phyloP scores from a whole-genome alignment of 2,329 filamentous ascomycete species.

The Lachnellula arida region DNA sequence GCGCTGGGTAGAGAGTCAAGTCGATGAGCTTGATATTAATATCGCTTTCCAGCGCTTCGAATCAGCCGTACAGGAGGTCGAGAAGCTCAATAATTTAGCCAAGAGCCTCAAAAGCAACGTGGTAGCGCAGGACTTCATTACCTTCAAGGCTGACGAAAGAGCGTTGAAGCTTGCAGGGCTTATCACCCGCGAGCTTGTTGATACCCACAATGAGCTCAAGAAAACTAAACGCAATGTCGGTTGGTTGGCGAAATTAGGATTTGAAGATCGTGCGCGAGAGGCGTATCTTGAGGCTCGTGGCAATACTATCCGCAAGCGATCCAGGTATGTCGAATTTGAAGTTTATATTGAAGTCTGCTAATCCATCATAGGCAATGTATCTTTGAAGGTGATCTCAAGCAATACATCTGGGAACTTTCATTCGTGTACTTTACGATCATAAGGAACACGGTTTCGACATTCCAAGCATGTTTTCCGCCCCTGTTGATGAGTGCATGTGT shows the following conservation, averaged over 20 bases:
- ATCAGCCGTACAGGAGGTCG: slow-evolving; percentile 74
- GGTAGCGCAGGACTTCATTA: slow-evolving; percentile 88
- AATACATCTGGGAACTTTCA: slow-evolving; percentile 92
- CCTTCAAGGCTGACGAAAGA: slow-evolving; percentile 83
- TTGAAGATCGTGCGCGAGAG: slow-evolving; percentile 83
- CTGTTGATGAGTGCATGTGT: slow-evolving; percentile 91
- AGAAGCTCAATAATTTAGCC: slow-evolving; percentile 76
- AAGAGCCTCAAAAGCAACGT: slow-evolving; percentile 78
- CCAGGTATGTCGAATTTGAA: slow-evolving; percentile 55
- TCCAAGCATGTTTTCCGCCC: slow-evolving; percentile 80
- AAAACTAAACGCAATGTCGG: slow-evolving; percentile 76
- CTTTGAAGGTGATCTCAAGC: slow-evolving; percentile 87
- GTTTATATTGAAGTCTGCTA: not conserved
- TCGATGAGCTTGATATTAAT: slow-evolving; percentile 94
- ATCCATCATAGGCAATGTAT: slow-evolving; percentile 69
- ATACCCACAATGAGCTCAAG: slow-evolving; percentile 69
- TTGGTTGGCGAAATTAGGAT: slow-evolving; percentile 83
- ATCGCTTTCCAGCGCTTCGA: slow-evolving; percentile 90
- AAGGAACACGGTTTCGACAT: slow-evolving; percentile 85
- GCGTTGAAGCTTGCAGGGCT: slow-evolving; percentile 71
- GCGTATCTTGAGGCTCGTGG: slow-evolving; percentile 78
- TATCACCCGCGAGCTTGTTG: slow-evolving; percentile 71
- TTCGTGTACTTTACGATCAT: slow-evolving; percentile 96
- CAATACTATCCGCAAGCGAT: slow-evolving; percentile 72
- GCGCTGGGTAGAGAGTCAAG: slow-evolving; percentile 90